Base-by-base conservation (phyloP, 768 basidiomycete genomes). In the Pleurotus tuoliensis region DNA sequence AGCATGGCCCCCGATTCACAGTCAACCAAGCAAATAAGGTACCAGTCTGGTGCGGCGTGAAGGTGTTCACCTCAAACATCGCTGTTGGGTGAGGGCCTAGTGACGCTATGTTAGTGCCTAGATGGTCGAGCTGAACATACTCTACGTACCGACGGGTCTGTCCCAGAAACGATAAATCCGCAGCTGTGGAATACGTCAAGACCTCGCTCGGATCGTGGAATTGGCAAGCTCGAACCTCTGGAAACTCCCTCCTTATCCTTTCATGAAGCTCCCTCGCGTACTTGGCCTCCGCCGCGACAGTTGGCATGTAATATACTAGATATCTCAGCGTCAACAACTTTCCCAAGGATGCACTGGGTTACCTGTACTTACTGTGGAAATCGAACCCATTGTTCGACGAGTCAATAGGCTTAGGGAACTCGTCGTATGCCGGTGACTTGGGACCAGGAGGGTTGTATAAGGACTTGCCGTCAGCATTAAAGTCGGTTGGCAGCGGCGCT, bases 51-150 rank as follows among this genome's bases (percentile, higher is more conserved):
- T 83, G 84, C 8, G 87, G 87, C 30, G 62, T 82, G 67, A 83
- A 82, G 1, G 81, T 82, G 64, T 89, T 82, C 57, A 88, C 78
- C 65, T 89, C 81, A 63, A 88, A 89, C 86, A 88, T 88, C 5
- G 84, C 78, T 7, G 80, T 81, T 0, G 87, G 83, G 61, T 89
- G 88, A 0, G 86, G 88, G 1, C 83, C 82, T 79, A 58, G 41
- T 24, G 13, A 40, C 34, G 7, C 9, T 25, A 24, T 12, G 45
- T 43, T 12, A 44, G 24, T 13, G 45, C 44, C 24, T 30, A 24
- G 40, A 12, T 9, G 27, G 56, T 24, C 13, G 18, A 55, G 27
- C 49, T 38, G 27, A 16, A 16, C 22, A 51, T 5, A 46, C 45
- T 9, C 20, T 41, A 67, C 78, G 59, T 37, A 82, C 86, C 87